phyloP scores from a whole-genome alignment of 306 rosid genomes.

The Medicago lupulina region DNA sequence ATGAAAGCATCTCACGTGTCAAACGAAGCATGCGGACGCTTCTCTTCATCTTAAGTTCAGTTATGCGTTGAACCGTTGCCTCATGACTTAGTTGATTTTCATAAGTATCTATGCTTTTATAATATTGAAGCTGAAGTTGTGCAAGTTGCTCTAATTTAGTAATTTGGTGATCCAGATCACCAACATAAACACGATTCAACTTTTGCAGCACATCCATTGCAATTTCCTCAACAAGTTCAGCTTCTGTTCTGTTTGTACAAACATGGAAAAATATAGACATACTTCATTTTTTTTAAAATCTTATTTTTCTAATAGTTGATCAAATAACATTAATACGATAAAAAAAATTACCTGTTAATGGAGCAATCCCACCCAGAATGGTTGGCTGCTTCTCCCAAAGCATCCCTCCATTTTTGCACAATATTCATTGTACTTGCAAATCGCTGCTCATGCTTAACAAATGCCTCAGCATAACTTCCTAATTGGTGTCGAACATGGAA shows the following conservation, averaged over 20 bases:
- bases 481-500: slow-evolving; percentile 33
- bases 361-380: too few relatives aligned
- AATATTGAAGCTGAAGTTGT: slow-evolving; percentile 16
- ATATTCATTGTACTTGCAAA: background rate
- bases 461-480: background rate
- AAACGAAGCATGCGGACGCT: slow-evolving; percentile 25
- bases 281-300: too few relatives aligned
- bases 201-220: slow-evolving; percentile 40
- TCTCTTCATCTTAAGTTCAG: slow-evolving; percentile 2
- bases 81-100: background rate
- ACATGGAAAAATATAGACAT: background rate
- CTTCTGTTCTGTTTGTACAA: slow-evolving; percentile 6
- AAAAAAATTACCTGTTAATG: too few relatives aligned
- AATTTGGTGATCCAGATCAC: slow-evolving; percentile 31
- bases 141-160: slow-evolving; percentile 23
- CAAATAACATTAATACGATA: too few relatives aligned
- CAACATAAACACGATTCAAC: slow-evolving; percentile 25
- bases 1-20: slow-evolving; percentile 1
- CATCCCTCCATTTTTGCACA: too few relatives aligned
- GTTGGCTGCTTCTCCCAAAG: too few relatives aligned
- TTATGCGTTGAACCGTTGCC: slow-evolving; percentile 3
- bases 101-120: background rate
- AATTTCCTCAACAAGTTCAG: slow-evolving; percentile 49
- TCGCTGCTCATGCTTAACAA: background rate
- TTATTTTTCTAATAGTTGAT: too few relatives aligned